Evolutionary conservation across 495 filamentous ascomycete species (phyloP).

Genomic region (Letharia columbiana): DNA sequence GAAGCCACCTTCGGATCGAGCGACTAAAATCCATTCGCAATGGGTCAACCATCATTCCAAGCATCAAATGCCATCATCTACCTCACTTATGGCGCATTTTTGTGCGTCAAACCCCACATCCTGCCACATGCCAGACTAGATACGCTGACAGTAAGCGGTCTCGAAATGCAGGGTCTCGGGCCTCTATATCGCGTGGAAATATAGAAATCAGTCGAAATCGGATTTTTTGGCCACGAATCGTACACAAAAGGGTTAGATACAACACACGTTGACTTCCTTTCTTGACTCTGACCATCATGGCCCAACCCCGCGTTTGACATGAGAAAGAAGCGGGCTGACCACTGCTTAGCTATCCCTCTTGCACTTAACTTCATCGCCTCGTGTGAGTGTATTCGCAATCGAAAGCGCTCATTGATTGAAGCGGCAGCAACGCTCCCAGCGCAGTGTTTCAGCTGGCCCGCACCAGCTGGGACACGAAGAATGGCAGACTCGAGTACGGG

Average conservation of each 20-base stretch:
- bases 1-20: background rate
- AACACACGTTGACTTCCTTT: background rate
- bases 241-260: constrained; percentile 63
- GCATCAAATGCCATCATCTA: constrained; percentile 73
- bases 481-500: constrained; percentile 4
- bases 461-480: constrained; percentile 3
- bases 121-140: background rate
- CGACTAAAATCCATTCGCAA: constrained; percentile 22
- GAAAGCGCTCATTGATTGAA: constrained; percentile 14
- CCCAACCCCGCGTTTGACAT: background rate
- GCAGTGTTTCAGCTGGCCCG: constrained; percentile 2
- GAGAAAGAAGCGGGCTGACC: constrained; percentile 22
- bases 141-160: constrained; percentile 4
- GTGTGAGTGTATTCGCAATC: constrained; percentile 52
- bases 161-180: constrained; percentile 47
- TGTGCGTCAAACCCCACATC: constrained; percentile 41
- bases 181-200: constrained; percentile 44
- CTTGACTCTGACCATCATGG: background rate
- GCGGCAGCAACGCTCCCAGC: constrained; percentile 24
- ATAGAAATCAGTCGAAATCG: constrained; percentile 59
- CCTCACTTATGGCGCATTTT: constrained; percentile 59
- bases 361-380: constrained; percentile 76
- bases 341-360: constrained; percentile 52
- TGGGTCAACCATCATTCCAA: constrained; percentile 60
- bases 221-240: constrained; percentile 62